Evolutionary conservation across 768 basidiomycete species (phyloP).

Genomic region (Tricholoma matsutake): DNA sequence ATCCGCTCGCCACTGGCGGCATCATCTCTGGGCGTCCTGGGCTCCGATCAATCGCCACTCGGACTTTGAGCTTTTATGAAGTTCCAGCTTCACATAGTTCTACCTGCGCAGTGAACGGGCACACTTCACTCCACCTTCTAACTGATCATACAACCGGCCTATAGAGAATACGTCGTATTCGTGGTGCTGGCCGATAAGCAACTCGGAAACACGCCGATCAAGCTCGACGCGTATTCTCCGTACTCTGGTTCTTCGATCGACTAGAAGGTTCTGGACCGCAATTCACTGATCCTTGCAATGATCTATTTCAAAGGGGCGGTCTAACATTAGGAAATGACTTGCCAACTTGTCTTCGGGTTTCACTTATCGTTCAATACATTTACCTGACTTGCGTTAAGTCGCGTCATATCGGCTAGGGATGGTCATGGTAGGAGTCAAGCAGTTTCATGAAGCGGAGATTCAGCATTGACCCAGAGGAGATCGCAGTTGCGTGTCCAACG

Average conservation of each 20-base stretch:
- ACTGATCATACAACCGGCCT: too few species aligned
- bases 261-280: background rate
- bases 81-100: too few species aligned
- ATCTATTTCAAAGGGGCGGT: constrained; percentile 54
- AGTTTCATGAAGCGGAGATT: constrained; percentile 22
- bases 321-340: constrained; percentile 66
- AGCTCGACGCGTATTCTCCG: constrained; percentile 23
- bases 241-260: background rate
- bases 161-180: too few species aligned
- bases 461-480: constrained; percentile 38
- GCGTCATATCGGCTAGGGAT: constrained; percentile 42
- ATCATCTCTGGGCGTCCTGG: too few species aligned
- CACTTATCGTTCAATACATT: too few species aligned
- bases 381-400: background rate
- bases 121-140: too few species aligned
- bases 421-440: constrained; percentile 20
- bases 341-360: constrained; percentile 50
- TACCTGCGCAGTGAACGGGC: too few species aligned
- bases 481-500: constrained; percentile 58
- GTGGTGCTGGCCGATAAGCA: constrained; percentile 21
- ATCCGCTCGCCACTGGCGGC: too few species aligned
- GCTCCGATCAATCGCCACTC: too few species aligned
- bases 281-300: constrained; percentile 28
- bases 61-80: too few species aligned
- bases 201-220: constrained; percentile 4